Base-by-base conservation (phyloP, 2,329 filamentous ascomycete species). In the Capronia americana region DNA sequence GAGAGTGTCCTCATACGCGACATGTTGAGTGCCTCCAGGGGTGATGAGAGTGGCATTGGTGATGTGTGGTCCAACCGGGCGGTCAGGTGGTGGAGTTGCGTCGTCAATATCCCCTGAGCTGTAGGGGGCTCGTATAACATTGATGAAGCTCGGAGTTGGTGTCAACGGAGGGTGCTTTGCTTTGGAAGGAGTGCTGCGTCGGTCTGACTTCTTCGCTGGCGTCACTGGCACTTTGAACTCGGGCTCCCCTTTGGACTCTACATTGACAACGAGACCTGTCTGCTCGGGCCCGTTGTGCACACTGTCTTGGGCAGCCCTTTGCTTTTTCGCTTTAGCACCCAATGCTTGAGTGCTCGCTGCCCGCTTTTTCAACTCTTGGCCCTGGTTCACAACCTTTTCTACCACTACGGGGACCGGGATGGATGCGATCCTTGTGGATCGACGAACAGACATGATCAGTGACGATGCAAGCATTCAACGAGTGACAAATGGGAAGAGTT, bases 11-110 rank as follows among this genome's bases (percentile, higher is more conserved):
- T 86, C 70, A 79, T 83, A 73, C 78, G 85, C 70, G 77, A 86
- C 72, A 74, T 79, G 41, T 70, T 80, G 76, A 77, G 74, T 84
- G 63, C 78, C 79, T 68, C 74, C 81, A 48, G 81, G 79, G 8
- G 81, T 82, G 53, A 83, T 81, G n/a, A 84, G 75, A 12, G 79
- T 78, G 59, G 80, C 82, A 66, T 80, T 81, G 74, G 80, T 85
- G 75, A 72, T 75, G 70, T 80, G 82, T 57, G 80, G 81, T 67
- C 83, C 80, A 63, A 81, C 79, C 26, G 81, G 79, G 44, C 81
- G 79, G 72, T 81, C 69, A 67, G 81, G 71, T 75, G 73, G 79
- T 70, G 71, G 77, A 77, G 59, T 74, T 23, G 73, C 72, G 64
- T 78, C 78, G 61, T 80, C 76, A 46, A 79, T 76, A 64, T 80